Percentiles rank a stretch among this genome's conserved stretches.
phyloP scores from a whole-genome alignment of 345 rosid genomes.

The Dovyalis caffra region DNA sequence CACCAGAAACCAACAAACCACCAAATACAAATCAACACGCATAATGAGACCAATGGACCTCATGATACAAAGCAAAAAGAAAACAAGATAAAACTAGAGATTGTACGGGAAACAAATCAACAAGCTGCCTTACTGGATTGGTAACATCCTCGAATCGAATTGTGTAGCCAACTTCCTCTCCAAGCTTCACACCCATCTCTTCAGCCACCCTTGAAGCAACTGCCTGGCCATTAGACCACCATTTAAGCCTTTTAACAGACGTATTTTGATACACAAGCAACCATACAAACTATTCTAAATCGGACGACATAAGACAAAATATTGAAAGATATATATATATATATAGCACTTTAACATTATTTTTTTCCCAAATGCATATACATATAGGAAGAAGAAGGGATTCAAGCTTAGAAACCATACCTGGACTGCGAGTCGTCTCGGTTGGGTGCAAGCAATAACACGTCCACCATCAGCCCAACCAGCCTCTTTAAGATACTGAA shows the following conservation, averaged over 20 bases:
- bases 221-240: constrained; percentile 46
- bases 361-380: too few relatives aligned
- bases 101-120: too few relatives aligned
- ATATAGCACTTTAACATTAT: too few relatives aligned
- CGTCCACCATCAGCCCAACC: constrained; percentile 99
- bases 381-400: too few relatives aligned
- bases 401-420: constrained; percentile 27
- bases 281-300: background rate
- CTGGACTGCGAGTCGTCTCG: constrained; percentile 94
- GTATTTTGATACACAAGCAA: too few relatives aligned
- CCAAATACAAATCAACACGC: background rate
- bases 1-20: background rate
- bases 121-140: constrained; percentile 51
- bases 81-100: constrained; percentile 10
- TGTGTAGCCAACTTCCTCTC: constrained; percentile 93
- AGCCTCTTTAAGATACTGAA: constrained; percentile 89
- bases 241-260: background rate
- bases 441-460: constrained; percentile 92
- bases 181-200: constrained; percentile 93
- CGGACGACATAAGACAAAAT: too few relatives aligned
- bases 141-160: constrained; percentile 90
- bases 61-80: background rate
- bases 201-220: constrained; percentile 96
- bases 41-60: constrained; percentile 1
- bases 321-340: too few relatives aligned